phyloP scores from a whole-genome alignment of 305 asterid species.

The Ajuga reptans region DNA sequence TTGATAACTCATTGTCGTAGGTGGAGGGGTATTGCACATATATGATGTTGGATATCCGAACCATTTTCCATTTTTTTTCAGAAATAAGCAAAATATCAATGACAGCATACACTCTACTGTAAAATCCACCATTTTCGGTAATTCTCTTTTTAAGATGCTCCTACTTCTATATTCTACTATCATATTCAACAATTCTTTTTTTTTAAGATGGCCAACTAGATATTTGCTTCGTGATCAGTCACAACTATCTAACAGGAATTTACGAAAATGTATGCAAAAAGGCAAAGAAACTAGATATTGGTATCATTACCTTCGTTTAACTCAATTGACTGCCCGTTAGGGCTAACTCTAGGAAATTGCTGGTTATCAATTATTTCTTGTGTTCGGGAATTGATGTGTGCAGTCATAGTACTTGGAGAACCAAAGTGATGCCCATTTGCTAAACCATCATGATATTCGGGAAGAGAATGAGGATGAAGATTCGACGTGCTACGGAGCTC shows the following conservation, averaged over 20 bases:
- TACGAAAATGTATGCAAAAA: not conserved
- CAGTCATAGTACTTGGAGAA: conserved; percentile 61
- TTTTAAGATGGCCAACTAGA: not conserved
- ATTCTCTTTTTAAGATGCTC: not conserved
- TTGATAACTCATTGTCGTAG: not conserved
- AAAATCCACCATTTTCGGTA: not conserved
- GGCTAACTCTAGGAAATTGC: conserved; percentile 50
- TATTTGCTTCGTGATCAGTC: not conserved
- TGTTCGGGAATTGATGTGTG: conserved; percentile 47
- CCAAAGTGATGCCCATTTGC: conserved; percentile 52
- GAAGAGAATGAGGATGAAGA: conserved; percentile 78
- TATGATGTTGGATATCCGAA: not conserved
- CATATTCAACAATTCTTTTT: not conserved
- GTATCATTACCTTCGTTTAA: conserved; percentile 53
- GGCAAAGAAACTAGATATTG: not conserved
- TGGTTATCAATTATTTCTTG: conserved; percentile 57
- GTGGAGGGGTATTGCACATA: not conserved
- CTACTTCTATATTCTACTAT: not conserved
- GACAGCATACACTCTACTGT: not conserved
- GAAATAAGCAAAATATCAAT: not conserved
- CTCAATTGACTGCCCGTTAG: conserved; percentile 57
- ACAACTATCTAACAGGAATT: not conserved
- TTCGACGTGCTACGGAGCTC: conserved; percentile 48
- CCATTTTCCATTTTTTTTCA: not conserved
- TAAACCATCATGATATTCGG: conserved; percentile 68